Conservation (phyloP, 2,329 filamentous ascomycete species). For the Hypoxylon sp. region DNA sequence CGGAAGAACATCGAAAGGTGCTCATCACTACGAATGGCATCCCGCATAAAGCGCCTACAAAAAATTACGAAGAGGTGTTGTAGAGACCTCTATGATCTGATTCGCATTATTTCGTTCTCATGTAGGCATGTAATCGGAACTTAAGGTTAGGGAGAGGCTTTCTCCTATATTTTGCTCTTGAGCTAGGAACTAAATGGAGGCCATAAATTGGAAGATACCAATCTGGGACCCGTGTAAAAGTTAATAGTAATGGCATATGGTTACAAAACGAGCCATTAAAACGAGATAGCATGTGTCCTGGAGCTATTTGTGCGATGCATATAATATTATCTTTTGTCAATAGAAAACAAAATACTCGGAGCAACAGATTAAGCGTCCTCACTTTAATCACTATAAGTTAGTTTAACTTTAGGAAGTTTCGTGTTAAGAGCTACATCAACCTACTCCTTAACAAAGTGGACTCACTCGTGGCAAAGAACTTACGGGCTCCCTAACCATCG, state of each 20-base stretch:
- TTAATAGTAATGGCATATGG: not conserved
- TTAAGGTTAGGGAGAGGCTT: not conserved
- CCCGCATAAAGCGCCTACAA: slow-evolving; percentile 52
- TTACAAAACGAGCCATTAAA: not conserved
- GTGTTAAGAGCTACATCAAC: not conserved
- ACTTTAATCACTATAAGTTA: not conserved
- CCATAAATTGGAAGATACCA: not conserved
- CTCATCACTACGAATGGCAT: slow-evolving; percentile 75
- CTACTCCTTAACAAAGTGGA: not conserved
- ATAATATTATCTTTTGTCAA: not conserved
- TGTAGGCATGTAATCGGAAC: not conserved
- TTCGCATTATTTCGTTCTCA: not conserved
- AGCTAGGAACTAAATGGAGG: not conserved
- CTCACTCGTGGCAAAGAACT: not conserved
- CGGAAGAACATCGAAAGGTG: slow-evolving; percentile 64
- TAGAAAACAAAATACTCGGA: not conserved
- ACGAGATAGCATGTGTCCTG: not conserved
- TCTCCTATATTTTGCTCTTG: not conserved
- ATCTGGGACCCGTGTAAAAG: not conserved
- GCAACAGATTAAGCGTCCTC: not conserved
- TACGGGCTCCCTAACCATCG: not conserved
- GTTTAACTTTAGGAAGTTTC: not conserved
- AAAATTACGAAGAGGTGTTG: not conserved
- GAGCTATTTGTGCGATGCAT: not conserved
- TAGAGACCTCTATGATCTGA: not conserved